Evolutionary conservation across 1,284 basidiomycete genomes (phyloP).

Genomic region (Cerioporus squamosus): DNA sequence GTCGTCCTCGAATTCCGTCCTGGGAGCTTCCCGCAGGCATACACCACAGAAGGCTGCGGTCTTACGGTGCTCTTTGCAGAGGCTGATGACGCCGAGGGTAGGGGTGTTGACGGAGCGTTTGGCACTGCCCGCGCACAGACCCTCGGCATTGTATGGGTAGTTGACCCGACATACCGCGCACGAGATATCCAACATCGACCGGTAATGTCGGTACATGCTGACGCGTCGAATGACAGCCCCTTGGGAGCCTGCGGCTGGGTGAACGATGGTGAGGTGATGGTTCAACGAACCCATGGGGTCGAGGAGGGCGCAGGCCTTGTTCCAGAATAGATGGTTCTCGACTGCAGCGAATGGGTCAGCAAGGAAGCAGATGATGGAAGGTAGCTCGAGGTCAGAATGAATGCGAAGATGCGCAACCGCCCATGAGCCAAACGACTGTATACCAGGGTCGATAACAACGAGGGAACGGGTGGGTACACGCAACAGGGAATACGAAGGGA

Average conservation of each 20-base stretch:
- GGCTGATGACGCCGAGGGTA: slow-evolving; percentile 48
- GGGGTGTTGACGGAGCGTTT: slow-evolving; percentile 49
- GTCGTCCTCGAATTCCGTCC: slow-evolving; percentile 45
- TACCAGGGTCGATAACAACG: too few relatives aligned
- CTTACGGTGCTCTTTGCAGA: slow-evolving; percentile 70
- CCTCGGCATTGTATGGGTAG: slow-evolving; percentile 45
- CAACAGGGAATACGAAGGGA: background rate
- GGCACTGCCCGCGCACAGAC: slow-evolving; percentile 50
- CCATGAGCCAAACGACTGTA: too few relatives aligned
- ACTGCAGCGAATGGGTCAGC: slow-evolving; percentile 37
- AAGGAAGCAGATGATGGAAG: background rate
- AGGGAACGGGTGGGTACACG: too few relatives aligned
- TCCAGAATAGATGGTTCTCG: slow-evolving; percentile 64
- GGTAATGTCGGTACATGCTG: slow-evolving; percentile 48
- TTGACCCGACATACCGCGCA: slow-evolving; percentile 77
- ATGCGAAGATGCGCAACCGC: too few relatives aligned
- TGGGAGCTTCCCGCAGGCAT: slow-evolving; percentile 65
- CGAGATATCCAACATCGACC: slow-evolving; percentile 43
- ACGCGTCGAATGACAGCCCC: slow-evolving; percentile 34
- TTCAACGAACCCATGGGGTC: slow-evolving; percentile 53
- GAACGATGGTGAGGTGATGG: slow-evolving; percentile 35
- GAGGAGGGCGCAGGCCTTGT: slow-evolving; percentile 53
- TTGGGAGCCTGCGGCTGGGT: slow-evolving; percentile 34
- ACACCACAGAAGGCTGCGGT: slow-evolving; percentile 61
- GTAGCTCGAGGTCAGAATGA: slow-evolving; percentile 1